These are phyloP conservation scores for Russula dissimulans DNA, from an alignment of 768 basidiomycete species.

Conservation along the genomic window DNA sequence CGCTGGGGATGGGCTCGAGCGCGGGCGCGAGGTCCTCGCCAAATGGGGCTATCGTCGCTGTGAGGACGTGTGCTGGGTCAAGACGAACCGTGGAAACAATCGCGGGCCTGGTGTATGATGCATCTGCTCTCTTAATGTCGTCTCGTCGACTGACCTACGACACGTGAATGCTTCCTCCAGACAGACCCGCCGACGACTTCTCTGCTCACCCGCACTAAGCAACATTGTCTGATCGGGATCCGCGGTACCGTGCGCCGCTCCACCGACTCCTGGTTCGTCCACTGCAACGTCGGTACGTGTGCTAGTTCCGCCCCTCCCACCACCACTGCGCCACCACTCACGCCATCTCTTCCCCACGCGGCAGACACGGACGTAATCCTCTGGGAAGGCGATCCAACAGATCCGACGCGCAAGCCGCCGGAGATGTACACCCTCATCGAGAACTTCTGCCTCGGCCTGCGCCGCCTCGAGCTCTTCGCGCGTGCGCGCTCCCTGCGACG, in stretches of 20 bases:
- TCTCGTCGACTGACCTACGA: not conserved
- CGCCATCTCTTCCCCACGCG: not conserved
- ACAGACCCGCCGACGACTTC: slow-evolving; percentile 82
- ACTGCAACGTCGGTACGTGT: slow-evolving; percentile 87
- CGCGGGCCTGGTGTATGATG: slow-evolving; percentile 66
- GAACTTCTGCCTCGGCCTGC: slow-evolving; percentile 91
- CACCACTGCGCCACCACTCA: not conserved
- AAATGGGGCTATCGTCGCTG: slow-evolving; percentile 94
- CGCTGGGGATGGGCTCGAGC: slow-evolving; percentile 82
- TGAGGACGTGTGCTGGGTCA: slow-evolving; percentile 98
- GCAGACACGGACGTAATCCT: slow-evolving; percentile 93
- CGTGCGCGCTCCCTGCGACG: slow-evolving; percentile 56
- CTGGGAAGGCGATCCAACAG: slow-evolving; percentile 85
- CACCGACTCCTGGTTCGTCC: slow-evolving; percentile 93
- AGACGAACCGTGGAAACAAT: slow-evolving; percentile 71
- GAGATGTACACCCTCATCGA: slow-evolving; percentile 96
- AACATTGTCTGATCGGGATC: slow-evolving; percentile 96
- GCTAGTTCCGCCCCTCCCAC: not conserved
- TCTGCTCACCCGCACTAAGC: slow-evolving; percentile 81
- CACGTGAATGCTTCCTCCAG: slow-evolving; percentile 29
- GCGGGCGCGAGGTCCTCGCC: slow-evolving; percentile 81
- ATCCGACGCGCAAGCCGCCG: slow-evolving; percentile 83
- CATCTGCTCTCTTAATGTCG: not conserved
- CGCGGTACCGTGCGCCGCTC: slow-evolving; percentile 91
- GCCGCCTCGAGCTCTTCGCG: slow-evolving; percentile 87